phyloP scores from a whole-genome alignment of 129 eudicot species.

The Flaveria linearis region DNA sequence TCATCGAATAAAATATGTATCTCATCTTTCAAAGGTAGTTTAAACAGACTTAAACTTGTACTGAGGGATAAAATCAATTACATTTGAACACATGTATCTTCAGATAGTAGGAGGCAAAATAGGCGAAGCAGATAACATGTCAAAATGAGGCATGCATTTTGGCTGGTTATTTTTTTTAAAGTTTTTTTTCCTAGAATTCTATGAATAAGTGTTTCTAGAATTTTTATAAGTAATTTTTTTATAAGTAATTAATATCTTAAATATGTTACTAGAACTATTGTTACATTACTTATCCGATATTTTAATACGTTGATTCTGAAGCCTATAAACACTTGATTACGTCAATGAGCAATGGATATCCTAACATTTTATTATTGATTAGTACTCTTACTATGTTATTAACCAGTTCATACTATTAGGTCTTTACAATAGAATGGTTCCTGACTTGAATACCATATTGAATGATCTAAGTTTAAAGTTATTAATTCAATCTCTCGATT shows the following conservation, averaged over 20 bases:
- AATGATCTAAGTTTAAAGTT: neutral
- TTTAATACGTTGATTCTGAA: neutral
- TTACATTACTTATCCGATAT: neutral
- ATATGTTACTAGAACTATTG: neutral
- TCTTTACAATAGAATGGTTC: neutral
- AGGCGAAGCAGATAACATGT: neutral
- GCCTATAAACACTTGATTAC: too few species aligned
- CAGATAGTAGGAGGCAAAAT: neutral
- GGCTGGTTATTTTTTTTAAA: neutral
- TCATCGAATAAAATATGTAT: neutral
- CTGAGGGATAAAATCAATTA: neutral
- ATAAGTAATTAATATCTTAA: neutral
- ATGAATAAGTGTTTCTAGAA: too few species aligned
- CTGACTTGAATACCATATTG: neutral
- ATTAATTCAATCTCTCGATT: neutral
- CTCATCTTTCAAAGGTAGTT: constrained; percentile 4
- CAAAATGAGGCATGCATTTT: neutral
- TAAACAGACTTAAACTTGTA: neutral
- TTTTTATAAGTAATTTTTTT: neutral
- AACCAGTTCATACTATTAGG: neutral
- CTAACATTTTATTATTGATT: neutral
- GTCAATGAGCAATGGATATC: neutral
- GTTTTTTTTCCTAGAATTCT: neutral
- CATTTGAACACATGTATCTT: neutral
- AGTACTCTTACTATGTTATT: neutral